Base-by-base conservation (phyloP, 1,284 basidiomycete species). In the Sanghuangporus sanghuang region DNA sequence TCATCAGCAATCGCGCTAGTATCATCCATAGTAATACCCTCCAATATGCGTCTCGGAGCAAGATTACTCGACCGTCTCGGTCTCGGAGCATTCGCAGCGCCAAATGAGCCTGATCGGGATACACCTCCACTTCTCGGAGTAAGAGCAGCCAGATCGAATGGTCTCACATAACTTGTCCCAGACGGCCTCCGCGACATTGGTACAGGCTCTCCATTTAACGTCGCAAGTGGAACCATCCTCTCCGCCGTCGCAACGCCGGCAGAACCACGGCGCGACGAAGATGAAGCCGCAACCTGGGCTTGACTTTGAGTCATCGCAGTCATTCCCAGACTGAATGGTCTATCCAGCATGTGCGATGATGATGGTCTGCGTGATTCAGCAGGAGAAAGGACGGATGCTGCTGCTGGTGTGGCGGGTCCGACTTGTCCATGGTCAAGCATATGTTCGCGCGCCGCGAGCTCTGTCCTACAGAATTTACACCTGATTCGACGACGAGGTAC, bases 361-460 rank as follows among this genome's bases (percentile, higher is more conserved):
- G 69, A 75, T 0, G 83, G 77, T 49, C 83, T 77, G 14, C 85
- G 76, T 0, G 85, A 87, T 1, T 69, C 63, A 6, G 75, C 81
- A 14, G 85, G 85, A 0, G 84, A 80, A 4, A 77, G 67, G 0
- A 75, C 76, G 12, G 73, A 59, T 14, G 78, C 39, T 60, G 68
- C 55, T 61, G 66, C 81, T 2, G 86, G 86, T 0, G 86, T 88
- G 1, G 84, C 77, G 5, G 87, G 84, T 0, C 86, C 86, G 7
- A 90, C 77, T 68, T 90, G 87, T 4, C 92, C 93, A 71, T 96
- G 94, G 71, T 94, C 91, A 64, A 95, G 83, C 89, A 96, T 94
- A 73, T 96, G 92, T 71, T 96, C 94, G 27, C 92, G 82, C 0
- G 91, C 85, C 0, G 95, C 95, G 12, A 96, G 81, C 70, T 95